Evolutionary conservation across 2,329 filamentous ascomycete genomes (phyloP).

Genomic region (Diaporthe humulicola): DNA sequence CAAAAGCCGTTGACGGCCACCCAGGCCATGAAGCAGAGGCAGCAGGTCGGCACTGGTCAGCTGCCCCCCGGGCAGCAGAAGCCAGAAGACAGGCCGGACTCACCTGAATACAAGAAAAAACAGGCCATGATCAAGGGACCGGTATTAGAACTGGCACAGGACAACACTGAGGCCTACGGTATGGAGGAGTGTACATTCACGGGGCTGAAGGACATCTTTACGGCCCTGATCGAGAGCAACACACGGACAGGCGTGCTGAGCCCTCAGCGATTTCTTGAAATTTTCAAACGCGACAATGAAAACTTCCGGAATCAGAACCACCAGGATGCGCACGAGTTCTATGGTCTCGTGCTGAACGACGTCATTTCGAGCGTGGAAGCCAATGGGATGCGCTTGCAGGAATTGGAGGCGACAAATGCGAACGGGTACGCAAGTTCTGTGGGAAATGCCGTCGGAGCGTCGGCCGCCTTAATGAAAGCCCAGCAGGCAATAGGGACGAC

Average conservation of each 20-base stretch:
- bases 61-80: slow-evolving; percentile 67
- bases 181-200: slow-evolving; percentile 98
- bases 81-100: slow-evolving; percentile 93
- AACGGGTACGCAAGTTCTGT: slow-evolving; percentile 66
- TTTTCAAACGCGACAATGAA: slow-evolving; percentile 93
- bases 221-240: slow-evolving; percentile 84
- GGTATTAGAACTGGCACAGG: slow-evolving; percentile 78
- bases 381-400: slow-evolving; percentile 77
- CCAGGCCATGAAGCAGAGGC: slow-evolving; percentile 69
- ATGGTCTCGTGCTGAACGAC: slow-evolving; percentile 94
- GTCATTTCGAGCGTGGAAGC: slow-evolving; percentile 94
- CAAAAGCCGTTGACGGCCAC: slow-evolving; percentile 67
- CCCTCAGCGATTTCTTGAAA: slow-evolving; percentile 92
- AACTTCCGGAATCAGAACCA: slow-evolving; percentile 98
- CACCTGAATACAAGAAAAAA: slow-evolving; percentile 98
- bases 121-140: slow-evolving; percentile 75
- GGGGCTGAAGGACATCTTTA: slow-evolving; percentile 95
- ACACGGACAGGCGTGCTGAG: slow-evolving; percentile 91
- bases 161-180: slow-evolving; percentile 84
- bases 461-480: slow-evolving; percentile 46
- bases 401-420: slow-evolving; percentile 58
- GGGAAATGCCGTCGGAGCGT: slow-evolving; percentile 57
- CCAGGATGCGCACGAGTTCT: slow-evolving; percentile 97
- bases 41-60: slow-evolving; percentile 66
- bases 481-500: slow-evolving; percentile 57